A percentile compares a stretch with the other conserved stretches of the same genome.
These are phyloP conservation scores for Acacia pycnantha DNA, from an alignment of 331 rosid genomes.

Conservation along the genomic window DNA sequence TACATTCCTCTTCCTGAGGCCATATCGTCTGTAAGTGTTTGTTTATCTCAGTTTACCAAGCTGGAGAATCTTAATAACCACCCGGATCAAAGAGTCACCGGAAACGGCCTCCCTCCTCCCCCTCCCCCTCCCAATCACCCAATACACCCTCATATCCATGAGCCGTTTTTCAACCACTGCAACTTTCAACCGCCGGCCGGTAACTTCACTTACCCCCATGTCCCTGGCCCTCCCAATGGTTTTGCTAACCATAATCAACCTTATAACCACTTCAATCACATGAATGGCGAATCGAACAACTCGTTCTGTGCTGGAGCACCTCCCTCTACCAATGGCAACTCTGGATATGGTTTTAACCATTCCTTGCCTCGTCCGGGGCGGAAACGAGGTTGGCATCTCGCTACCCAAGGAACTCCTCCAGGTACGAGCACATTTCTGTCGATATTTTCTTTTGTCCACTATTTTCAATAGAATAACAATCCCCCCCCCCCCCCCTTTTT, in stretches of 20 bases:
- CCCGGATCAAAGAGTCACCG: constrained; percentile 11
- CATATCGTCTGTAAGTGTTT: background rate
- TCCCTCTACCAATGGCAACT: background rate
- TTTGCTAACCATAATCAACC: constrained; percentile 30
- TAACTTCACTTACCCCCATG: constrained; percentile 18
- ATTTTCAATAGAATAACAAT: background rate
- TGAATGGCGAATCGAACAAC: constrained; percentile 26
- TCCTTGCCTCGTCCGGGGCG: constrained; percentile 43
- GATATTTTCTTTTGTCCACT: background rate
- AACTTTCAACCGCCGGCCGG: constrained; percentile 10
- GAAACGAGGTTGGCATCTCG: constrained; percentile 62
- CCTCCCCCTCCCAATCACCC: constrained; percentile 22
- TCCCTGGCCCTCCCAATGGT: constrained; percentile 22
- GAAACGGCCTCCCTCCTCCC: constrained; percentile 20
- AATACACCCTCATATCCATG: constrained; percentile 29
- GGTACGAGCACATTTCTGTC: constrained; percentile 24
- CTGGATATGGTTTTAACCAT: constrained; percentile 43
- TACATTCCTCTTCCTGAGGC: background rate
- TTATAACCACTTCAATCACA: constrained; percentile 25
- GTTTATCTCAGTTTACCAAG: background rate
- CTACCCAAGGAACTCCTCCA: constrained; percentile 41
- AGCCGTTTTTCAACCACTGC: constrained; percentile 34
- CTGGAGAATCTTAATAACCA: constrained; percentile 21
- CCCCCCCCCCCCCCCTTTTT: background rate
- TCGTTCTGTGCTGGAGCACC: background rate